Conservation (phyloP, 2,329 filamentous ascomycete genomes). For the Clarireedia homoeocarpa region DNA sequence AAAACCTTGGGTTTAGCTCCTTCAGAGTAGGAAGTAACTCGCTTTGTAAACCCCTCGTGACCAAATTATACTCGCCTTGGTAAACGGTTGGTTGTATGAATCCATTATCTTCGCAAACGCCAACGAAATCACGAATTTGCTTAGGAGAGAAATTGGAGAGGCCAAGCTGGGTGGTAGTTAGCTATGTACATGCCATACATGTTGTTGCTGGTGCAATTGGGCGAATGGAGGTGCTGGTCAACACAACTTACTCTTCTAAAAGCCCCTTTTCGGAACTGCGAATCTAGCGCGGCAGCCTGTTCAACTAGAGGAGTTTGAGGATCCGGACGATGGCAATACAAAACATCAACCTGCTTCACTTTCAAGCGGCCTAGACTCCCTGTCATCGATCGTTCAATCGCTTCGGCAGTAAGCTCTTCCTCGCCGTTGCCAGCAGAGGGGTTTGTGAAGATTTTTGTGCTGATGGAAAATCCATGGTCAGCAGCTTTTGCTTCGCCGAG, state of each 20-base stretch:
- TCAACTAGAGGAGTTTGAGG: conserved; percentile 17
- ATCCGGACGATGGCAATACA: conserved; percentile 15
- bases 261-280: conserved; percentile 25
- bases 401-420: background rate
- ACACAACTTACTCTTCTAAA: conserved; percentile 15
- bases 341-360: background rate
- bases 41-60: conserved; percentile 5
- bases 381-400: background rate
- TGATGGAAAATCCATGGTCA: conserved; percentile 6
- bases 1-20: background rate
- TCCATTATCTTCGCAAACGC: background rate
- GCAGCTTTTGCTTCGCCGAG: conserved; percentile 4
- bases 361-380: conserved; percentile 1
- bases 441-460: conserved; percentile 9
- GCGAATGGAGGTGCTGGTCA: too few relatives aligned
- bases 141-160: background rate
- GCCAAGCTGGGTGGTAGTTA: conserved; percentile 9
- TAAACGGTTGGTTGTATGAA: conserved; percentile 26
- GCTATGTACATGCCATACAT: background rate
- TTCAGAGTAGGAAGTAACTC: background rate
- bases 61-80: conserved; percentile 24
- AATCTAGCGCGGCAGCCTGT: conserved; percentile 18
- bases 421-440: background rate
- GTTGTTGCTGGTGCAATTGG: background rate
- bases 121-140: background rate